A percentile compares a stretch with the other conserved stretches of the same genome.
These are phyloP conservation scores for Colletotrichum sp. DNA, from an alignment of 2,329 filamentous ascomycete species.

Conservation along the genomic window DNA sequence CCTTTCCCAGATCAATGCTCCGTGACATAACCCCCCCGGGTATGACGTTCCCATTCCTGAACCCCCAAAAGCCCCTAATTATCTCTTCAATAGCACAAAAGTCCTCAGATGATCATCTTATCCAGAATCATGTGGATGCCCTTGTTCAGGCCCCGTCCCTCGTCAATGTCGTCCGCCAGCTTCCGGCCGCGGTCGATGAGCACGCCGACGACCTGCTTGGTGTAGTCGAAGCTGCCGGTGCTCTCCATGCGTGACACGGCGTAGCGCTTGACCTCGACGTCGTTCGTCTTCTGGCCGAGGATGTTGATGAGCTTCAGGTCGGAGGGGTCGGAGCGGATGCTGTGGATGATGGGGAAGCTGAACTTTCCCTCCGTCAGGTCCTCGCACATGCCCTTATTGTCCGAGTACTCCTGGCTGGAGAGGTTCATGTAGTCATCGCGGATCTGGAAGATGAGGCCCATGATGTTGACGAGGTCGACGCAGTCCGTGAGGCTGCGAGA, in stretches of 20 bases:
- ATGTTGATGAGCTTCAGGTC: constrained; percentile 90
- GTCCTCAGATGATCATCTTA: constrained; percentile 56
- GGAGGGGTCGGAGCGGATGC: constrained; percentile 76
- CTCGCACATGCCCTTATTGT: constrained; percentile 93
- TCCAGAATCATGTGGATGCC: constrained; percentile 72
- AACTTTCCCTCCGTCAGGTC: constrained; percentile 98
- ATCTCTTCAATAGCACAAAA: not conserved
- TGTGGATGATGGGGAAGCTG: constrained; percentile 93
- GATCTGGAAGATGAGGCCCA: constrained; percentile 89
- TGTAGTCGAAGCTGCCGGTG: constrained; percentile 90
- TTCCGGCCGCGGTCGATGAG: constrained; percentile 68
- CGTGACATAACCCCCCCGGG: not conserved
- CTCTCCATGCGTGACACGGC: constrained; percentile 90
- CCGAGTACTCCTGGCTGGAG: constrained; percentile 72
- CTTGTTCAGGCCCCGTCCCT: constrained; percentile 58
- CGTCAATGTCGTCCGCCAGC: constrained; percentile 69
- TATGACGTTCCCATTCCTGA: not conserved
- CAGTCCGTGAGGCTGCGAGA: constrained; percentile 66
- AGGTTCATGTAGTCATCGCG: constrained; percentile 95
- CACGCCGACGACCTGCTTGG: constrained; percentile 68
- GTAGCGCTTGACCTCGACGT: constrained; percentile 89
- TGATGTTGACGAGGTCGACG: constrained; percentile 82
- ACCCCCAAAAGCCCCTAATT: not conserved
- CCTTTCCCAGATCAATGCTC: not conserved
- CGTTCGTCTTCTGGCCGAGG: constrained; percentile 84